Evolutionary conservation across 2,329 filamentous ascomycete genomes (phyloP).

Genomic region (Verticillium nonalfalfae): DNA sequence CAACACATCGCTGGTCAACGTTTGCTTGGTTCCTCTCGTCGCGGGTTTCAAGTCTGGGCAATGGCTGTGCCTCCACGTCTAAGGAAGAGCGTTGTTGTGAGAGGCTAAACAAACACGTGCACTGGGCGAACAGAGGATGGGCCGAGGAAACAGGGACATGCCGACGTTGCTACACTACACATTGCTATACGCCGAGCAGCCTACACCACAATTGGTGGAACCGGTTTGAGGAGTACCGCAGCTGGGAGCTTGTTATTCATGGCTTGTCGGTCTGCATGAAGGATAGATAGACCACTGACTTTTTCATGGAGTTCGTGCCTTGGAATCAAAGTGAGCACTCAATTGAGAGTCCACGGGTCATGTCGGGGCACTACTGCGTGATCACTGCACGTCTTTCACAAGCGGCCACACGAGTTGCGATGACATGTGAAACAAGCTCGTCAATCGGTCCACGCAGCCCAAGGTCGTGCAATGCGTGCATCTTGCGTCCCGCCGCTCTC

Average conservation of each 20-base stretch:
- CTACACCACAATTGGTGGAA: not conserved
- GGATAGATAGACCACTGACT: constrained; percentile 3
- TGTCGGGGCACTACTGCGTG: not conserved
- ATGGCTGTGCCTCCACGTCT: not conserved
- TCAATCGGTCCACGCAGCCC: no score
- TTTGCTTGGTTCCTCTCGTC: not conserved
- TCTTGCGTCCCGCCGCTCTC: not conserved
- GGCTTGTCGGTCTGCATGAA: not conserved
- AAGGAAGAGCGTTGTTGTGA: not conserved
- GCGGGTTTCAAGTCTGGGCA: not conserved
- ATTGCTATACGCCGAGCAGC: not conserved
- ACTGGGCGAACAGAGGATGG: not conserved
- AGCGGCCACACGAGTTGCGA: no score
- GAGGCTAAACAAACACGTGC: not conserved
- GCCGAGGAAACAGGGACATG: not conserved
- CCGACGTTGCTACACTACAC: not conserved
- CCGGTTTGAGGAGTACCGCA: not conserved
- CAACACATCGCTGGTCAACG: not conserved
- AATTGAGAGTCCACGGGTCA: not conserved
- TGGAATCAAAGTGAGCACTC: not conserved
- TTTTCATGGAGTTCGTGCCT: not conserved
- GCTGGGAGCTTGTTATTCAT: not conserved
- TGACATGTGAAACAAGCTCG: no score
- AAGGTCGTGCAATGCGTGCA: not conserved
- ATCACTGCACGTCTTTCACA: not conserved